Conservation (phyloP, 176 grass and related monocot species). For the Poa pratensis region DNA sequence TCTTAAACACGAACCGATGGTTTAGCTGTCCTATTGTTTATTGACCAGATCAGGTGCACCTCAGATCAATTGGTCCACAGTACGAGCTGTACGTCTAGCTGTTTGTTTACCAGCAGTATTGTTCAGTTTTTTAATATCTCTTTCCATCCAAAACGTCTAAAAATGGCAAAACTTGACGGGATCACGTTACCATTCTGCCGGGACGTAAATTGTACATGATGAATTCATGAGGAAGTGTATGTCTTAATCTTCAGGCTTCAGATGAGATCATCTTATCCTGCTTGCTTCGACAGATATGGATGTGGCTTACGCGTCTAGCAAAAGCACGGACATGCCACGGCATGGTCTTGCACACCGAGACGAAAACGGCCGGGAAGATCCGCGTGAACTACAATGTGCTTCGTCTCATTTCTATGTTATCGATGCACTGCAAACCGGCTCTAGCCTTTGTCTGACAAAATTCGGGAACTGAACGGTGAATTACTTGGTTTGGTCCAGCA, state of each 20-base stretch:
- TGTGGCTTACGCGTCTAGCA: constrained; percentile 29
- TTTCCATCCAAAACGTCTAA: background rate
- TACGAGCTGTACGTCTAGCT: background rate
- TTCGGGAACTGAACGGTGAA: background rate
- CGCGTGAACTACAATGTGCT: constrained; percentile 10
- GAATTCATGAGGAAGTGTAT: background rate
- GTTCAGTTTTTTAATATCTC: too few relatives aligned
- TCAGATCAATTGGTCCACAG: background rate
- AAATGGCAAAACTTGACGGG: background rate
- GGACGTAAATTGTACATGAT: background rate
- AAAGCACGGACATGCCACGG: constrained; percentile 42
- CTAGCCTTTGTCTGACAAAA: background rate
- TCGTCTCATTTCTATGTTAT: constrained; percentile 7
- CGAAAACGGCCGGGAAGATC: background rate
- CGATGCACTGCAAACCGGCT: background rate
- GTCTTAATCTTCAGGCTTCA: background rate
- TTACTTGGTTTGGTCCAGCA: background rate
- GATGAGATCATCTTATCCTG: constrained; percentile 7
- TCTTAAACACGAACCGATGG: background rate
- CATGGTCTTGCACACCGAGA: background rate
- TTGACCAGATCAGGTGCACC: constrained; percentile 29
- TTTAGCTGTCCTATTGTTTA: background rate
- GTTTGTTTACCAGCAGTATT: background rate
- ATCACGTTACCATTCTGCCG: background rate
- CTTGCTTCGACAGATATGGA: constrained; percentile 29